Base-by-base conservation (phyloP, 176 grass and related monocot species). In the Avena eriantha region DNA sequence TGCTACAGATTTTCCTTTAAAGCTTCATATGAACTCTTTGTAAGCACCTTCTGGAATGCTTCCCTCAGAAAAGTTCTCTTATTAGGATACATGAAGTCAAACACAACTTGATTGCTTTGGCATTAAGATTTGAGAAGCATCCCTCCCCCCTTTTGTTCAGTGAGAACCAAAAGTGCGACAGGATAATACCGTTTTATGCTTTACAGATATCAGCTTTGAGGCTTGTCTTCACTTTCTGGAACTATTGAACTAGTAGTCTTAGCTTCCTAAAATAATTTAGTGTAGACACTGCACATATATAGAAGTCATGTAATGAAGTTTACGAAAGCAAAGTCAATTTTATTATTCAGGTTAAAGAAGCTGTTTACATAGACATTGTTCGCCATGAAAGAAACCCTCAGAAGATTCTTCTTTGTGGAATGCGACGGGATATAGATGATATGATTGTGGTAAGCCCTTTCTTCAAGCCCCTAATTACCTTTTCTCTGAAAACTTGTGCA, bases 341-440 rank as follows among this genome's bases (percentile, higher is more conserved):
- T 88, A 94, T 92, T 87, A 92, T 95, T 90, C 93, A 90, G 90
- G 90, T 95, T 82, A 92, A 95, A 88, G 90, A 95, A 70, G 83
- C 88, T 90, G 83, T 92, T 83, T 86, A 90, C 83, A 95, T 95
- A 90, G 88, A 95, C 88, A 95, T 88, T 90, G 84, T 92, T 89
- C 86, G 84, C 69, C 69, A 80, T 84, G 78, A 85, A 81, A 95
- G 85, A 88, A 87, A 95, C 70, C 88, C 93, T 83, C 90, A 86
- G 93, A 95, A 90, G 90, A 95, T 95, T 90, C 88, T 95, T 86
- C 93, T 92, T 88, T 95, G 93, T 92, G 93, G 93, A 88, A 92
- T 90, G 88, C 60, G 93, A 90, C 90, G 90, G 88, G 90, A 95
- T 90, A 88, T 95, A 90, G 90, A 95, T 95, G 93, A 95, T 92